These are phyloP conservation scores for Aspergillus ibericus DNA, from an alignment of 2,329 filamentous ascomycete species.

Conservation along the genomic window DNA sequence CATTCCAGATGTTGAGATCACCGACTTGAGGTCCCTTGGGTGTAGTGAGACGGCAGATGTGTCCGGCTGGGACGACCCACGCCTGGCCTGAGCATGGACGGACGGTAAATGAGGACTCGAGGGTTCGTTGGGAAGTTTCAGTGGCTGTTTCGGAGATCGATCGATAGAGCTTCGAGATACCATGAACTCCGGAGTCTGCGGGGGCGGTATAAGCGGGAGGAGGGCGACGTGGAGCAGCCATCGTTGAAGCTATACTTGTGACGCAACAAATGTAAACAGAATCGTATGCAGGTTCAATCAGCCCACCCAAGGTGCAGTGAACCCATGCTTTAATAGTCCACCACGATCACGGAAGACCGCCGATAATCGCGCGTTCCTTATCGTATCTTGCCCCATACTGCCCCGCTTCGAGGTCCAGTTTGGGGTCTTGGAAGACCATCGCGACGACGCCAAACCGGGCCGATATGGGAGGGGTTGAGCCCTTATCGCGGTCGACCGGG, in stretches of 20 bases:
- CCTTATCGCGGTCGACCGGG: conserved; percentile 4
- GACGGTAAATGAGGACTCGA: conserved; percentile 57
- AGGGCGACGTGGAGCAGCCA: conserved; percentile 33
- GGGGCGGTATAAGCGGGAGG: conserved; percentile 42
- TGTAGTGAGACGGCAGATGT: conserved; percentile 71
- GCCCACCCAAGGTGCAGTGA: background rate
- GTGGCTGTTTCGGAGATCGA: conserved; percentile 39
- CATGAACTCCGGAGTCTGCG: conserved; percentile 36
- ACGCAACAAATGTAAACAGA: background rate
- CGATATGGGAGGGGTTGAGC: background rate
- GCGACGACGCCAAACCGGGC: background rate
- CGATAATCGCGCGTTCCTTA: conserved; percentile 7
- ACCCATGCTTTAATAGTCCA: background rate
- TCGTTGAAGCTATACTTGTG: background rate
- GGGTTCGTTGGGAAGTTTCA: conserved; percentile 27
- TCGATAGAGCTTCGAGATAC: conserved; percentile 37
- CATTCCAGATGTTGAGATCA: conserved; percentile 80
- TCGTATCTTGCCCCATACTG: conserved; percentile 3
- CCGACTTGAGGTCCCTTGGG: conserved; percentile 78
- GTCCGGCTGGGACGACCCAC: conserved; percentile 68
- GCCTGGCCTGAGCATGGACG: conserved; percentile 73
- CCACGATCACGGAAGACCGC: background rate
- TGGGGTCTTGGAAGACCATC: background rate
- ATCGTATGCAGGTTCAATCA: background rate
- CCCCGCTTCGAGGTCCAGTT: conserved; percentile 2